These are phyloP conservation scores for Wickerhamomyces alni DNA, from an alignment of 805 yeast species.

Conservation along the genomic window DNA sequence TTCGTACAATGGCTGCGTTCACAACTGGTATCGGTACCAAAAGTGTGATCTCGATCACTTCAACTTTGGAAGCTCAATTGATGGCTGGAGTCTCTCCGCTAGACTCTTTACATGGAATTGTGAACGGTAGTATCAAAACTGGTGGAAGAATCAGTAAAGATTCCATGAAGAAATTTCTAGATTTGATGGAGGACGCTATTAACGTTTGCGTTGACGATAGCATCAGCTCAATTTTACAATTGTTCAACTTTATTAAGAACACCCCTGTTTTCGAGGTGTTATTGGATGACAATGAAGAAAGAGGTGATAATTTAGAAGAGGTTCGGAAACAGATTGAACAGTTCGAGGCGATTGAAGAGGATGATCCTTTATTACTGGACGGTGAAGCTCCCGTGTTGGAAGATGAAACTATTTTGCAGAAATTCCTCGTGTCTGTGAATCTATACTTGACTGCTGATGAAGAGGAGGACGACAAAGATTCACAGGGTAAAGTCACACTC, in stretches of 20 bases:
- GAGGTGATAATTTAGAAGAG: conserved; percentile 33
- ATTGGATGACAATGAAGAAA: conserved; percentile 22
- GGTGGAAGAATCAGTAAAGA: background rate
- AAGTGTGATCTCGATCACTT: conserved; percentile 12
- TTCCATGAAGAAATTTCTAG: conserved; percentile 2
- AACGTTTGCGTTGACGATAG: background rate
- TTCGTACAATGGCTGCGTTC: conserved; percentile 45
- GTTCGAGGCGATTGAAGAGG: conserved; percentile 29
- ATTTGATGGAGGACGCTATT: background rate
- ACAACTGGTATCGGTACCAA: conserved; percentile 62
- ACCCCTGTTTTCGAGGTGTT: conserved; percentile 4
- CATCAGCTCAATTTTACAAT: conserved; percentile 1
- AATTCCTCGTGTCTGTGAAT: conserved; percentile 31
- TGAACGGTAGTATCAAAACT: background rate
- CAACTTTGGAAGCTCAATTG: conserved; percentile 1
- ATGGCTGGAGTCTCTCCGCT: conserved; percentile 3
- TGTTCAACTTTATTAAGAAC: conserved; percentile 11
- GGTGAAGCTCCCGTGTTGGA: conserved; percentile 4
- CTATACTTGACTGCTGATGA: conserved; percentile 25
- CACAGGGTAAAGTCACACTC: conserved; percentile 37
- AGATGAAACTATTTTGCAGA: conserved; percentile 21
- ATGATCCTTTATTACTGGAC: conserved; percentile 1
- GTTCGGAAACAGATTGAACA: conserved; percentile 31
- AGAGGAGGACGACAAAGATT: conserved; percentile 14
- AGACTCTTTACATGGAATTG: conserved; percentile 5